Percentiles rank a stretch among this genome's conserved stretches.
These are phyloP conservation scores for Mycocalia duriaeana DNA, from an alignment of 1,284 basidiomycete genomes.

Conservation along the genomic window DNA sequence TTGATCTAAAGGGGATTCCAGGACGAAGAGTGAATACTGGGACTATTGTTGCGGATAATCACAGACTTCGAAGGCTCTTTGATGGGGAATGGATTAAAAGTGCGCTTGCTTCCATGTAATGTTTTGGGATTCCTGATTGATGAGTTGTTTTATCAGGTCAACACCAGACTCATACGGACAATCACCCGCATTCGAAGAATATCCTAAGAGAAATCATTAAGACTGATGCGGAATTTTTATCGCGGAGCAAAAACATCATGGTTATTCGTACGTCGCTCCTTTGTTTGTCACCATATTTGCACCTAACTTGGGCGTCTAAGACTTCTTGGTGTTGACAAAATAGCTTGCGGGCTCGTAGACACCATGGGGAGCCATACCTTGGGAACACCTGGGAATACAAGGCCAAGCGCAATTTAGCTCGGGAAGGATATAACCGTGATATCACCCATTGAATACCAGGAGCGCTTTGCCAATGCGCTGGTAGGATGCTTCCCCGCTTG, in stretches of 20 bases:
- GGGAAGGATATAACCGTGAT: constrained; percentile 69
- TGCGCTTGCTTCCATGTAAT: constrained; percentile 18
- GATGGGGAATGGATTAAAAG: constrained; percentile 81
- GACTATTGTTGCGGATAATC: constrained; percentile 30
- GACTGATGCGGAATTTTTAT: constrained; percentile 62
- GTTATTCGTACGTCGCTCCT: constrained; percentile 56
- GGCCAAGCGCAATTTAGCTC: constrained; percentile 63
- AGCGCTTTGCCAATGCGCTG: constrained; percentile 62
- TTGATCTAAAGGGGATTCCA: constrained; percentile 79
- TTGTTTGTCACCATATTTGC: neutral
- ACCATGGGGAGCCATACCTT: constrained; percentile 79
- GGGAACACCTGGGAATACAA: constrained; percentile 77
- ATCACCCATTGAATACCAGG: constrained; percentile 66
- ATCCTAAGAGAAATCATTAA: constrained; percentile 64
- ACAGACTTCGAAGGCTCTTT: constrained; percentile 64
- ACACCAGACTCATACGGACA: constrained; percentile 55
- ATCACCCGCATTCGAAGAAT: constrained; percentile 66
- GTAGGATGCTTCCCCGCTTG: constrained; percentile 56
- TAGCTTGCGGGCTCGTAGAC: constrained; percentile 74
- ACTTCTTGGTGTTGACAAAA: constrained; percentile 64
- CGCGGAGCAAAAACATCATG: constrained; percentile 66
- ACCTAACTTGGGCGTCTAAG: constrained; percentile 25
- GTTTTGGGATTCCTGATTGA: neutral
- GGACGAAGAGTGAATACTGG: constrained; percentile 58
- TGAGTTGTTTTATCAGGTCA: constrained; percentile 39